A percentile compares a stretch with the other conserved stretches of the same genome.
Evolutionary conservation across 495 filamentous ascomycete species (phyloP).

Genomic region (Penicillium herquei): DNA sequence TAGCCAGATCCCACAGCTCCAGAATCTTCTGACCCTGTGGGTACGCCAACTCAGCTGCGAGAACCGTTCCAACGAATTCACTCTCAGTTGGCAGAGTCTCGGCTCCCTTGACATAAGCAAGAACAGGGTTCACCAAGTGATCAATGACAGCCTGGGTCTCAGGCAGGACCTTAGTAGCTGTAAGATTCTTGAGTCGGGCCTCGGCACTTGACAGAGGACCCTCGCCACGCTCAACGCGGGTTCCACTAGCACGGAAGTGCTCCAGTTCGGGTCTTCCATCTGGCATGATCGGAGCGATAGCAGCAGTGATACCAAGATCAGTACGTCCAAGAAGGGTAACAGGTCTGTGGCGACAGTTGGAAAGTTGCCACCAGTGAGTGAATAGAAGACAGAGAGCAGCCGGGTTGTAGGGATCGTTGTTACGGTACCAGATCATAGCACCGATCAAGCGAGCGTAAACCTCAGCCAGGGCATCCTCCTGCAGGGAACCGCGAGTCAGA

Average conservation of each 20-base stretch:
- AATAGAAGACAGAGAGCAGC: conserved; percentile 10
- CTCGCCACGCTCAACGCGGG: conserved; percentile 8
- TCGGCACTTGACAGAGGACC: conserved; percentile 10
- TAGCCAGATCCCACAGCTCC: conserved; percentile 13
- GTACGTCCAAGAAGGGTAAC: conserved; percentile 11
- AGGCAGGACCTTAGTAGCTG: not conserved
- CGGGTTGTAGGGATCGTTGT: conserved; percentile 12
- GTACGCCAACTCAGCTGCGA: conserved; percentile 11
- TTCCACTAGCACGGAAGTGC: conserved; percentile 10
- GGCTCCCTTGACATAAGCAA: conserved; percentile 9
- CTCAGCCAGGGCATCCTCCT: conserved; percentile 6
- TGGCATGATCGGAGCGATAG: conserved; percentile 11
- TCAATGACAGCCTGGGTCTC: conserved; percentile 11
- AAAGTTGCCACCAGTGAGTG: conserved; percentile 15
- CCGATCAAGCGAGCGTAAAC: conserved; percentile 10
- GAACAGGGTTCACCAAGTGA: conserved; percentile 9
- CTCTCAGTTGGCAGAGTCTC: conserved; percentile 9
- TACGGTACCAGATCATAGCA: conserved; percentile 16
- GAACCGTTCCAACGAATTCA: conserved; percentile 9
- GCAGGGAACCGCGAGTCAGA: conserved; percentile 7
- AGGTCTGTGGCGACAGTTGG: conserved; percentile 12
- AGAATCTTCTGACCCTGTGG: conserved; percentile 11
- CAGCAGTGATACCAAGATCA: conserved; percentile 4
- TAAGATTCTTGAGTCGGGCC: conserved; percentile 2
- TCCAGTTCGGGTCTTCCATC: conserved; percentile 11